A percentile compares a stretch with the other conserved stretches of the same genome.
Conservation (phyloP, 2,329 filamentous ascomycete genomes). For the Colletotrichum destructivum region DNA sequence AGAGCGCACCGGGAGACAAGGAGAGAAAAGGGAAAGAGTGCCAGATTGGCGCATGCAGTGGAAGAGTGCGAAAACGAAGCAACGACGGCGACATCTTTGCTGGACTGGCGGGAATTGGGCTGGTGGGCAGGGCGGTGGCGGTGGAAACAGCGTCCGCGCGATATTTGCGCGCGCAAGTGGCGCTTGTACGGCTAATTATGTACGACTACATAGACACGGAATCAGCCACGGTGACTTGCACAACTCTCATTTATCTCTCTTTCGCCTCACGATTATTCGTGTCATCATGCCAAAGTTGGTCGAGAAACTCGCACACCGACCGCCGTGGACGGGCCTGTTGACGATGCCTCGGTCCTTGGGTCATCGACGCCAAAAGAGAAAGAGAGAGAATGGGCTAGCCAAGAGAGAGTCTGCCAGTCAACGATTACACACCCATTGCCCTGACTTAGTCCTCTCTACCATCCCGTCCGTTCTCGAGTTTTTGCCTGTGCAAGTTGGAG, state of each 20-base stretch:
- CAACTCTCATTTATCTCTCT: background rate
- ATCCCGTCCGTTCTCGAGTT: too few relatives aligned
- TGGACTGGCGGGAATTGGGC: conserved; percentile 38
- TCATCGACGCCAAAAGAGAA: too few relatives aligned
- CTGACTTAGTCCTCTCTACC: background rate
- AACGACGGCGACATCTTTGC: conserved; percentile 34
- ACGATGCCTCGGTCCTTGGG: background rate
- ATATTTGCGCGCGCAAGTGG: conserved; percentile 19
- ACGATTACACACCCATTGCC: too few relatives aligned
- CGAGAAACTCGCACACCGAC: background rate
- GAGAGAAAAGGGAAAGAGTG: background rate
- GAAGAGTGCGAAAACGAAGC: conserved; percentile 18
- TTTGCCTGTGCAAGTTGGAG: too few relatives aligned
- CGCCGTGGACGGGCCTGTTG: background rate
- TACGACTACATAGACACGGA: conserved; percentile 42
- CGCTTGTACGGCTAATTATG: conserved; percentile 42
- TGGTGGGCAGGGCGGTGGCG: conserved; percentile 11
- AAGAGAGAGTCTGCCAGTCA: too few relatives aligned
- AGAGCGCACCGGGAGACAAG: conserved; percentile 30
- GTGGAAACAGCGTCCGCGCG: conserved; percentile 33
- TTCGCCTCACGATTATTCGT: background rate
- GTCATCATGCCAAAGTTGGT: background rate
- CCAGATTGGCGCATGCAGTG: too few relatives aligned
- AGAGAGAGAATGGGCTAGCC: too few relatives aligned
- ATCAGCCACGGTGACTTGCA: conserved; percentile 39